Conservation (phyloP, 768 basidiomycete genomes). For the Fistulinella prunicolor region DNA sequence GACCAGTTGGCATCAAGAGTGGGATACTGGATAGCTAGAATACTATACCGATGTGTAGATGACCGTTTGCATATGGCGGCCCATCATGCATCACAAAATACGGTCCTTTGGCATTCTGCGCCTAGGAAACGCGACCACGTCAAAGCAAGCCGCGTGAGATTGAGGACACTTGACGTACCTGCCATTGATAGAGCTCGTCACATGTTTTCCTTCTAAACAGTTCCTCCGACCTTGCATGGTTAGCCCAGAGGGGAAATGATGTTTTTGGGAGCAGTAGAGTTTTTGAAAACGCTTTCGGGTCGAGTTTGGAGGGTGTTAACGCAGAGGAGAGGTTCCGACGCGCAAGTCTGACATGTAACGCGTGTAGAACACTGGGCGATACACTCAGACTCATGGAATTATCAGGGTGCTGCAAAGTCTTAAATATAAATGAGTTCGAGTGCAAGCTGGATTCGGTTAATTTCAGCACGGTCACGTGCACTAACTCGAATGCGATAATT, state of each 20-base stretch:
- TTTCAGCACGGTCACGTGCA: background rate
- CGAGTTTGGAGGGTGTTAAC: constrained; percentile 2
- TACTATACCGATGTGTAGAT: constrained; percentile 84
- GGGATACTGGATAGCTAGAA: background rate
- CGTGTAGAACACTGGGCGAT: constrained; percentile 15
- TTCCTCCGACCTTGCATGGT: constrained; percentile 60
- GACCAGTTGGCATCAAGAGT: background rate
- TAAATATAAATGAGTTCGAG: background rate
- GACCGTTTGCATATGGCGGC: constrained; percentile 96
- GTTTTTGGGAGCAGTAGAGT: constrained; percentile 85
- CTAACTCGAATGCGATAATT: background rate
- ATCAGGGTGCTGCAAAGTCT: background rate
- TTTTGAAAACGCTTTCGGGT: constrained; percentile 44
- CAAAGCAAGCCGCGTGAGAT: background rate
- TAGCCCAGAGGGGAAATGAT: constrained; percentile 67
- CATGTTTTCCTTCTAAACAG: constrained; percentile 61
- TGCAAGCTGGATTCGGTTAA: background rate
- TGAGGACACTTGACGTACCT: constrained; percentile 44
- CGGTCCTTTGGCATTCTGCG: constrained; percentile 59
- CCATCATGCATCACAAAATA: constrained; percentile 92
- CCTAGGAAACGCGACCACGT: constrained; percentile 38
- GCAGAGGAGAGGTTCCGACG: constrained; percentile 17
- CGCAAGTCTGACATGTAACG: constrained; percentile 7
- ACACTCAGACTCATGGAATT: constrained; percentile 20
- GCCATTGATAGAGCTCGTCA: constrained; percentile 74